Conservation (phyloP, 805 yeast species). For the Clavispora fructus region DNA sequence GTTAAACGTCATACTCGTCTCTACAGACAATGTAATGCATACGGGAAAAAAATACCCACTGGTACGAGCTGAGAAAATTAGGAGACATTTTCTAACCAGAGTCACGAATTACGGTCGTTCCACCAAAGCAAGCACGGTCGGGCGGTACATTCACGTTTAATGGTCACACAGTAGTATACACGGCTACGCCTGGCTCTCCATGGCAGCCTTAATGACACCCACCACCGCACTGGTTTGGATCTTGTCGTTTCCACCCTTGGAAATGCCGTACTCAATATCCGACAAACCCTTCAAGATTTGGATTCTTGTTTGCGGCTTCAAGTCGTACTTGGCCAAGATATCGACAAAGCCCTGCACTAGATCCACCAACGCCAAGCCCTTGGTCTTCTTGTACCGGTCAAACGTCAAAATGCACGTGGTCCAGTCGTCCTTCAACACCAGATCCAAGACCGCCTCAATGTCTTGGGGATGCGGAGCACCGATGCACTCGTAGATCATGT, state of each 20-base stretch:
- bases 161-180: neutral
- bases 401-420: conserved; percentile 66
- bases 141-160: neutral
- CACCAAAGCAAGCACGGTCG: no score
- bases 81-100: no score
- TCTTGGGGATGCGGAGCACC: conserved; percentile 94
- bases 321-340: conserved; percentile 61
- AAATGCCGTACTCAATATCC: conserved; percentile 86
- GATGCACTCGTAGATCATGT: conserved; percentile 85
- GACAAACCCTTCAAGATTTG: conserved; percentile 65
- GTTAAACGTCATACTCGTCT: neutral
- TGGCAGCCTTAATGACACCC: conserved; percentile 71
- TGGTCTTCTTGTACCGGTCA: conserved; percentile 55
- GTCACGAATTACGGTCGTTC: no score
- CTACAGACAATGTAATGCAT: neutral
- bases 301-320: conserved; percentile 58
- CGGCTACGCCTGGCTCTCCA: conserved; percentile 33
- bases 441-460: conserved; percentile 65
- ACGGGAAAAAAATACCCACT: neutral
- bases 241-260: conserved; percentile 89
- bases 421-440: conserved; percentile 87
- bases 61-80: no score
- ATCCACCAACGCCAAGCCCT: conserved; percentile 90
- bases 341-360: conserved; percentile 71
- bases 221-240: conserved; percentile 86